Base-by-base conservation (phyloP, 805 yeast genomes). In the Wickerhamomyces chaumierensis region DNA sequence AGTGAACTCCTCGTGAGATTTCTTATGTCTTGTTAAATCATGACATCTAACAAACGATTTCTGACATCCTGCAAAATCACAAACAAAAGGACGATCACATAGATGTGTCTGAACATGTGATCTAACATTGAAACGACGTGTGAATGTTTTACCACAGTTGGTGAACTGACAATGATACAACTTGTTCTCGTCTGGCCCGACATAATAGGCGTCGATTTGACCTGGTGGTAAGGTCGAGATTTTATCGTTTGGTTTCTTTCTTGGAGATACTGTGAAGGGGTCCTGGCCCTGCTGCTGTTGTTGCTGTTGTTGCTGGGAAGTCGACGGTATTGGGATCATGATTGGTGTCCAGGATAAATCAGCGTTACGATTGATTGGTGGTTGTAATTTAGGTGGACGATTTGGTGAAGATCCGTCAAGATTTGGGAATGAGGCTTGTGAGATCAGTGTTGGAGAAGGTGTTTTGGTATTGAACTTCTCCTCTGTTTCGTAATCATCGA, bases 81-180 rank as follows among this genome's bases (percentile, higher is more conserved):
- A 92, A 0, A 70, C 64, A 60, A 85, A 90, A 1, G 99, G 99
- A 45, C 96, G 67, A 57, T 94, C 98, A 56, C 90, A 79, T 36
- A 92, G 62, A 65, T 92, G 99, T 1, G 98, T 92, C 57, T 92
- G 98, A 40, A 92, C 88, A 58, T 92, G 99, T 0, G 96, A 85
- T 44, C 97, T 67, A 12, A 86, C 85, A 52, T 92, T 92, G 60
- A 94, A 94, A 35, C 95, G 69, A 53, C 98, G 69, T 7, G 87
- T 77, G 60, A 92, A 90, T 39, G 71, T 63, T 60, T 92, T 87
- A 9, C 83, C 81, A 61, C 99, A 92, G 39, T 69, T 68, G 14
- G 81, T 73, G 58, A 68, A 90, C 42, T 72, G 68, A 59, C 99
- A 92, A 29, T 77, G 69, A 61, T 71, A 94, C 23, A 71, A 65